A percentile compares a stretch with the other conserved stretches of the same genome.
Evolutionary conservation across 345 rosid species (phyloP).

Genomic region (Populus euphratica): DNA sequence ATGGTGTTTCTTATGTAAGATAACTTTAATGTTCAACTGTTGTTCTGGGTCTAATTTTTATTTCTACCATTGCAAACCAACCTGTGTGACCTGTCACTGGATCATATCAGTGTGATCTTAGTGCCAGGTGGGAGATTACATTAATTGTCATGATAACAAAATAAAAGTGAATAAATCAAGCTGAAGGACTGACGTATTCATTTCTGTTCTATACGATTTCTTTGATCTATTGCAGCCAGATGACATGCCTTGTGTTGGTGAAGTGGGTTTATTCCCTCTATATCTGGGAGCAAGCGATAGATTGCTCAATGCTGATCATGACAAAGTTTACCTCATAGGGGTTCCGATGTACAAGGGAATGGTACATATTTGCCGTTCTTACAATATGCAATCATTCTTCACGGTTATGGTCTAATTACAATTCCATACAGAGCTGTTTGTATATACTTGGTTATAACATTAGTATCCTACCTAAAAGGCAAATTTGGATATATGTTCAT

Average conservation of each 20-base stretch:
- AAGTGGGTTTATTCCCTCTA: conserved; percentile 71
- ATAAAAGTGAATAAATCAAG: neutral
- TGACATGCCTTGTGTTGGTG: conserved; percentile 73
- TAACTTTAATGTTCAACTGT: neutral
- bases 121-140: neutral
- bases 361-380: conserved; percentile 35
- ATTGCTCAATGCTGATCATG: conserved; percentile 78
- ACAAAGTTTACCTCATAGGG: conserved; percentile 71
- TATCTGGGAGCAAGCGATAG: conserved; percentile 71
- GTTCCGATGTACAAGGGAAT: conserved; percentile 71
- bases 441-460: neutral
- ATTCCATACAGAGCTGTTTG: neutral
- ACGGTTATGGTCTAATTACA: neutral
- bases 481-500: neutral
- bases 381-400: neutral
- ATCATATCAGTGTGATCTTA: neutral
- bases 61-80: neutral
- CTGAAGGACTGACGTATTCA: neutral
- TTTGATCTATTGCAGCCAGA: conserved; percentile 52
- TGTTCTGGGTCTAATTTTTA: neutral
- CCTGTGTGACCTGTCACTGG: neutral
- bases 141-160: neutral
- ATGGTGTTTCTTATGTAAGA: conserved; percentile 62
- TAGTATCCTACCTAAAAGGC: neutral
- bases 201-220: conserved; percentile 3